Evolutionary conservation across 2,329 filamentous ascomycete species (phyloP).

Genomic region (Cladorrhinum sp.): DNA sequence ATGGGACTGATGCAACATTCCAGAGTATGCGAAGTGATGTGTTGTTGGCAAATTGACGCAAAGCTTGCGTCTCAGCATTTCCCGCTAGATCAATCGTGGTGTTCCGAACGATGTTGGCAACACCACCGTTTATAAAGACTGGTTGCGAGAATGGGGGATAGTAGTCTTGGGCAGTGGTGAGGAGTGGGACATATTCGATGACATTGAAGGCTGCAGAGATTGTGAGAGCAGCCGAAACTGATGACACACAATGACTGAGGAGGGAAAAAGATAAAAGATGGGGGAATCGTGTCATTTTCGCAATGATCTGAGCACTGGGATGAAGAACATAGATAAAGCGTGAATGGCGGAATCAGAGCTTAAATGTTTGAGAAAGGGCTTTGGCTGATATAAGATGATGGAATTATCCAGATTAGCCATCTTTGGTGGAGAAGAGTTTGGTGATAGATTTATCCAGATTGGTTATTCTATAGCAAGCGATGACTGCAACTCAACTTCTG

Average conservation of each 20-base stretch:
- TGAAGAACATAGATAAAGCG: no score
- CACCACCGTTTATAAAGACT: constrained; percentile 31
- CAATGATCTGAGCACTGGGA: no score
- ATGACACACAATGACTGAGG: not conserved
- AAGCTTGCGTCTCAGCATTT: constrained; percentile 37
- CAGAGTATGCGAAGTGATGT: constrained; percentile 33
- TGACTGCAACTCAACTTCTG: no score
- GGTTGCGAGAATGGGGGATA: not conserved
- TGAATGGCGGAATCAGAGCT: no score
- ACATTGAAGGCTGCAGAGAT: constrained; percentile 3
- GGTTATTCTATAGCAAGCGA: no score
- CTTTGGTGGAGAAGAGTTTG: no score
- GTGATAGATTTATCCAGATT: no score
- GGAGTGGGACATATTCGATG: constrained; percentile 1
- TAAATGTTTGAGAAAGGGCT: no score
- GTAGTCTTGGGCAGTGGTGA: constrained; percentile 5
- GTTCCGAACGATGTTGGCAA: constrained; percentile 29
- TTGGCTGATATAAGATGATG: no score
- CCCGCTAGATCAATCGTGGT: constrained; percentile 32
- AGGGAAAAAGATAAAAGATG: not conserved
- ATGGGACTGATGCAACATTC: constrained; percentile 34
- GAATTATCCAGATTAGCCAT: no score
- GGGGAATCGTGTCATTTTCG: not conserved
- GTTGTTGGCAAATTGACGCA: constrained; percentile 32
- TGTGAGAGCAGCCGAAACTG: not conserved